A percentile compares a stretch with the other conserved stretches of the same genome.
Conservation (phyloP, 2,329 filamentous ascomycete species). For the Alternaria brassicae region DNA sequence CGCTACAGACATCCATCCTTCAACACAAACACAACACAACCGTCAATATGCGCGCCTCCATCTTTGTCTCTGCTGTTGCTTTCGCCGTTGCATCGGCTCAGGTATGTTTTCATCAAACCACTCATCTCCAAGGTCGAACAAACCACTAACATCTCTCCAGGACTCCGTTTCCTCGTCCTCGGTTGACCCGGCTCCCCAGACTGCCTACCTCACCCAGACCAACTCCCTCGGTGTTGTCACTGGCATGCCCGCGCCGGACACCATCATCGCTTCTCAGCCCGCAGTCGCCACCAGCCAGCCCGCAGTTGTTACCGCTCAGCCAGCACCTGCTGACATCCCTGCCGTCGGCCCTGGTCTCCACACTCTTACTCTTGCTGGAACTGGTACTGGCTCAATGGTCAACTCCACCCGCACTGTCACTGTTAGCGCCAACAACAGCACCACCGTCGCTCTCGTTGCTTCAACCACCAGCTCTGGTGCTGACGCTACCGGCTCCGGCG, state of each 20-base stretch:
- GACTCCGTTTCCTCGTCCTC: constrained; percentile 18
- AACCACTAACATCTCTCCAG: constrained; percentile 12
- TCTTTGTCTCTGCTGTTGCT: constrained; percentile 39
- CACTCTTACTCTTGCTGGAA: constrained; percentile 41
- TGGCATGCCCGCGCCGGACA: constrained; percentile 34
- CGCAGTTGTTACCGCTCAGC: constrained; percentile 31
- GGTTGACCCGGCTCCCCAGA: constrained; percentile 39
- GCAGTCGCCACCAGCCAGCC: constrained; percentile 33
- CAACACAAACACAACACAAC: constrained; percentile 12
- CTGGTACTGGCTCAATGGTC: constrained; percentile 31
- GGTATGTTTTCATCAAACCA: constrained; percentile 24
- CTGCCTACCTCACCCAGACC: constrained; percentile 38
- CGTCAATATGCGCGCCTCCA: constrained; percentile 42
- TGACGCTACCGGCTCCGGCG: constrained; percentile 15
- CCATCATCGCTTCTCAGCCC: constrained; percentile 35
- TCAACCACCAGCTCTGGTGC: constrained; percentile 20
- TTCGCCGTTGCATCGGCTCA: constrained; percentile 43
- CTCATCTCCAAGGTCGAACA: constrained; percentile 10
- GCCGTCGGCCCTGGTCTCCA: constrained; percentile 46
- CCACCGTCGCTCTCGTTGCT: constrained; percentile 33
- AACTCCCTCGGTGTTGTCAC: constrained; percentile 48
- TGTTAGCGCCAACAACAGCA: constrained; percentile 47
- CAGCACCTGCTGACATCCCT: constrained; percentile 43
- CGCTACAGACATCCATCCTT: constrained; percentile 17
- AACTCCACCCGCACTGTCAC: constrained; percentile 41